These are phyloP conservation scores for Sextonia rubra DNA, from an alignment of 164 flowering plant genomes.

Conservation along the genomic window DNA sequence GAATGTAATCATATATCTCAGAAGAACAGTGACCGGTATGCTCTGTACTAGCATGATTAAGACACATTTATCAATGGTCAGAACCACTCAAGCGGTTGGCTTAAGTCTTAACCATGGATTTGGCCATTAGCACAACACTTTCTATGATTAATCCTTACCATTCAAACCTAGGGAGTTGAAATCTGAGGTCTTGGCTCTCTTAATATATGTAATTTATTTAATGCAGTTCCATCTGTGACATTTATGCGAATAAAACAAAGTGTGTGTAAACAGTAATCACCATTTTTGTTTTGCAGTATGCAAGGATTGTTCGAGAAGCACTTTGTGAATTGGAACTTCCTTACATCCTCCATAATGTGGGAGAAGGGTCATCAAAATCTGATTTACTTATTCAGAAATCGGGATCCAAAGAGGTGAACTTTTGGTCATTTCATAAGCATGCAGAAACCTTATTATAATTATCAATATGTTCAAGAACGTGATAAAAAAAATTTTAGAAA, in stretches of 20 bases:
- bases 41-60: too few species aligned
- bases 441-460: background rate
- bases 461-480: background rate
- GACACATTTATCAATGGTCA: too few species aligned
- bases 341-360: constrained; percentile 61
- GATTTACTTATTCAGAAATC: constrained; percentile 36
- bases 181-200: background rate
- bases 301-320: constrained; percentile 72
- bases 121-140: too few species aligned
- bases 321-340: constrained; percentile 81
- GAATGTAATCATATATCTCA: too few species aligned
- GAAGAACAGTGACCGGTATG: too few species aligned
- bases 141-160: too few species aligned
- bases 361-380: constrained; percentile 51
- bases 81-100: background rate
- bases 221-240: background rate
- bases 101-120: background rate
- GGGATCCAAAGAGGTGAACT: constrained; percentile 52
- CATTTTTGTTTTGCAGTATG: constrained; percentile 32
- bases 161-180: background rate
- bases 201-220: background rate
- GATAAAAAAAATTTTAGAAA: too few species aligned
- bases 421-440: background rate
- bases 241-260: background rate
- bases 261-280: background rate